These are phyloP conservation scores for Ustilago bromivora DNA, from an alignment of 1,284 basidiomycete genomes.

Conservation along the genomic window DNA sequence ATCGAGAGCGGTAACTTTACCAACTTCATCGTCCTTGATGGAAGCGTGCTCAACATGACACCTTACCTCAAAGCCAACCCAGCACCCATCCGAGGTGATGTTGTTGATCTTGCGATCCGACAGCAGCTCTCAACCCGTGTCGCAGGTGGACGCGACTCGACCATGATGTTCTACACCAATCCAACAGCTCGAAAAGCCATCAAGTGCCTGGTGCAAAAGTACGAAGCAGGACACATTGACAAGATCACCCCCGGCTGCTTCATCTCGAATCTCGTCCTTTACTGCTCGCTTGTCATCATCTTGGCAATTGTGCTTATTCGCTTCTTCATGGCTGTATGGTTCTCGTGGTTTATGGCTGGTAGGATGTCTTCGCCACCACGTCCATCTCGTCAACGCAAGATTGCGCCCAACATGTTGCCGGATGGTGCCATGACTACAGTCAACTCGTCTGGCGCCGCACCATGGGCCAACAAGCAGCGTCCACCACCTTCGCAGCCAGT, in stretches of 20 bases:
- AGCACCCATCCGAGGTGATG: conserved; percentile 78
- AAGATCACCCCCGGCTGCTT: conserved; percentile 97
- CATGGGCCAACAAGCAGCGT: conserved; percentile 75
- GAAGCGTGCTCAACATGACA: conserved; percentile 90
- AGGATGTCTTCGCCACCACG: conserved; percentile 69
- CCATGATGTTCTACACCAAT: conserved; percentile 70
- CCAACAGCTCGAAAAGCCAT: conserved; percentile 51
- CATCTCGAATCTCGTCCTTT: conserved; percentile 88
- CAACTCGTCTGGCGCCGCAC: conserved; percentile 89
- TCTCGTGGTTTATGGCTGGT: conserved; percentile 96
- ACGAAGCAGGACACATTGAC: conserved; percentile 88
- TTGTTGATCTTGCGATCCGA: conserved; percentile 86
- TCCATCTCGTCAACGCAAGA: conserved; percentile 72
- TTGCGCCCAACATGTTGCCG: conserved; percentile 73
- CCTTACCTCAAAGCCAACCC: conserved; percentile 86
- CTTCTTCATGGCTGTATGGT: conserved; percentile 95
- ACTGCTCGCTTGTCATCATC: conserved; percentile 90
- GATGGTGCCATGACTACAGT: conserved; percentile 87
- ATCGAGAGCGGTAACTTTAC: conserved; percentile 48
- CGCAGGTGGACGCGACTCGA: conserved; percentile 84
- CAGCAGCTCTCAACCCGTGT: conserved; percentile 74
- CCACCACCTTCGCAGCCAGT: conserved; percentile 49
- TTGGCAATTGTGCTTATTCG: conserved; percentile 88
- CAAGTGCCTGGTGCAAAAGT: conserved; percentile 62
- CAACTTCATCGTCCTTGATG: conserved; percentile 79